phyloP scores from a whole-genome alignment of 345 rosid species.

The Salix exigua region DNA sequence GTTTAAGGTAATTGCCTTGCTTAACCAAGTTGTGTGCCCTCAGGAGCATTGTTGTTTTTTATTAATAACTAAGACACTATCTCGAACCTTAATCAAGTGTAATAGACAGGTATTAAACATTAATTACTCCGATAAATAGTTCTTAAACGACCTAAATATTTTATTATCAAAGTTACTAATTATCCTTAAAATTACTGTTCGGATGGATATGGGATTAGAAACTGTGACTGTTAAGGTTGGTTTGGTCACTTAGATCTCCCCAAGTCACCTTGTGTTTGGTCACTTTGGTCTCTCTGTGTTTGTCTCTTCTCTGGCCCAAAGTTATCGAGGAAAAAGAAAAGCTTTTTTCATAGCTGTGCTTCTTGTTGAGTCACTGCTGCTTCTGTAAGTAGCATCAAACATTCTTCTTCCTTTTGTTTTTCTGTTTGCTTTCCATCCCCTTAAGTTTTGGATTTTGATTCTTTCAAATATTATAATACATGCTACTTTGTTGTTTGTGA shows the following conservation, averaged over 20 bases:
- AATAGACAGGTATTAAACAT: too few relatives aligned
- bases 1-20: too few relatives aligned
- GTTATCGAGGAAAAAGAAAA: slow-evolving; percentile 3
- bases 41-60: too few relatives aligned
- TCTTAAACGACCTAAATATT: too few relatives aligned
- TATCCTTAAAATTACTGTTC: not conserved
- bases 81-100: too few relatives aligned
- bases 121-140: too few relatives aligned
- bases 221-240: slow-evolving; percentile 1
- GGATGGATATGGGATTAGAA: not conserved
- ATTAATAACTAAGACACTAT: too few relatives aligned
- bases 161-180: not conserved
- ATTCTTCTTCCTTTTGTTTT: not conserved
- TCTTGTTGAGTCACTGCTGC: slow-evolving; percentile 5
- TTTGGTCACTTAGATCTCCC: slow-evolving; percentile 7
- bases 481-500: slow-evolving; percentile 22
- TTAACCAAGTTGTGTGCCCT: too few relatives aligned
- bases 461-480: not conserved
- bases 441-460: not conserved
- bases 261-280: not conserved
- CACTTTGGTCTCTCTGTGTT: not conserved
- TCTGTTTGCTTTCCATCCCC: not conserved
- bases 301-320: slow-evolving; percentile 8
- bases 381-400: slow-evolving; percentile 16
- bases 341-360: slow-evolving; percentile 10